A percentile compares a stretch with the other conserved stretches of the same genome.
Conservation (phyloP, 2,329 filamentous ascomycete species). For the Balansia obtecta region DNA sequence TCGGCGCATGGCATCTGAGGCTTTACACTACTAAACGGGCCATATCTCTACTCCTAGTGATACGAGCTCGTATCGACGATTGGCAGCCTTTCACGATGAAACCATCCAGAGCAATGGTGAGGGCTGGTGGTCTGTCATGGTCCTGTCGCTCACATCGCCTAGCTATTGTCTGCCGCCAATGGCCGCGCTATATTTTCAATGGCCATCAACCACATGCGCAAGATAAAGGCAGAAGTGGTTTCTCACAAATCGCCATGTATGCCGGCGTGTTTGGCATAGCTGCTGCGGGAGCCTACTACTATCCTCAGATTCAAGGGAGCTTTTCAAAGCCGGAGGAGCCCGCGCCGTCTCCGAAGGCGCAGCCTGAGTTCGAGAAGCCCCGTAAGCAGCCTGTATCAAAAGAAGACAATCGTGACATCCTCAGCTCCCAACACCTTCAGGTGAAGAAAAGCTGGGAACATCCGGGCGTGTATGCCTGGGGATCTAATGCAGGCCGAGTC, state of each 20-base stretch:
- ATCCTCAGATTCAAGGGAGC: slow-evolving; percentile 20
- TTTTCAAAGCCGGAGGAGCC: slow-evolving; percentile 9
- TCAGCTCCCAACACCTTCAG: slow-evolving; percentile 79
- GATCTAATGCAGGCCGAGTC: slow-evolving; percentile 74
- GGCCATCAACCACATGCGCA: slow-evolving; percentile 9
- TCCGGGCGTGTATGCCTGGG: slow-evolving; percentile 90
- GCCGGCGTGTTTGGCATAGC: slow-evolving; percentile 25
- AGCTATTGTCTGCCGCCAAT: slow-evolving; percentile 15
- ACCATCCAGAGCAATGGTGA: slow-evolving; percentile 16
- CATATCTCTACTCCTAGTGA: not conserved
- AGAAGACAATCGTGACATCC: slow-evolving; percentile 61
- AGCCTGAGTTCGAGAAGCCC: slow-evolving; percentile 57
- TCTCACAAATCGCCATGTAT: slow-evolving; percentile 9
- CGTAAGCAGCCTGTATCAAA: slow-evolving; percentile 44
- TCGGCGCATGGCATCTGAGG: not conserved
- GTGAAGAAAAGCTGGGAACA: slow-evolving; percentile 71
- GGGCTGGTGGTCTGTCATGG: slow-evolving; percentile 14
- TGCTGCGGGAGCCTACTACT: slow-evolving; percentile 26
- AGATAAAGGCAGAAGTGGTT: slow-evolving; percentile 16
- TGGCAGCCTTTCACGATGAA: slow-evolving; percentile 16
- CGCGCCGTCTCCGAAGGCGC: slow-evolving; percentile 25
- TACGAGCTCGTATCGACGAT: not conserved
- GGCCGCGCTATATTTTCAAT: slow-evolving; percentile 17
- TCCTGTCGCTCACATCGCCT: slow-evolving; percentile 11
- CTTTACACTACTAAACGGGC: not conserved